Percentiles rank a stretch among this genome's conserved stretches.
Conservation (phyloP, 345 rosid genomes). For the Rhodamnia argentea region DNA sequence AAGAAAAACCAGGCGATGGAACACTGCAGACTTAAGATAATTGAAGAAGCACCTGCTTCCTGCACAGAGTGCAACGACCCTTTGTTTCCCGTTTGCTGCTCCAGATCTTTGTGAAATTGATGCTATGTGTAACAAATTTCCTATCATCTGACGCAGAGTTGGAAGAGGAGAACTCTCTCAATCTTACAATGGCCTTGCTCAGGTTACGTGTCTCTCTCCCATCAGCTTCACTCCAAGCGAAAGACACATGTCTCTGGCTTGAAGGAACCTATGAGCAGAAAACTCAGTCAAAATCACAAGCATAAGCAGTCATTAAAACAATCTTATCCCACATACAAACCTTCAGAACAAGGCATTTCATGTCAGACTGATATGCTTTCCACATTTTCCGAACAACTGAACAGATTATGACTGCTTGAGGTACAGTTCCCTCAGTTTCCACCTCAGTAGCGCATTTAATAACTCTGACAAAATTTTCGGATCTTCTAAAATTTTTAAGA, state of each 20-base stretch:
- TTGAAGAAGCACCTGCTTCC: constrained; percentile 52
- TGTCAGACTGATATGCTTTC: constrained; percentile 63
- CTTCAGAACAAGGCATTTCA: constrained; percentile 53
- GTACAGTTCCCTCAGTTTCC: constrained; percentile 46
- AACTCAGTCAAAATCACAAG: neutral
- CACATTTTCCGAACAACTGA: constrained; percentile 76
- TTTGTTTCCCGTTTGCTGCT: constrained; percentile 66
- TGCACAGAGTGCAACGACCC: constrained; percentile 67
- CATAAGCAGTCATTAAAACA: neutral
- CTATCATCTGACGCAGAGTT: constrained; percentile 35
- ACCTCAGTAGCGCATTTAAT: constrained; percentile 64
- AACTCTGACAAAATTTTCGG: constrained; percentile 82
- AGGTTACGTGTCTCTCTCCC: constrained; percentile 26
- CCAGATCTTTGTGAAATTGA: constrained; percentile 82
- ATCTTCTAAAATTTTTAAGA: constrained; percentile 66
- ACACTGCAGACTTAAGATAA: neutral
- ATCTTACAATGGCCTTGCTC: constrained; percentile 42
- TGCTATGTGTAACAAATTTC: constrained; percentile 60
- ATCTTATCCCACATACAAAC: constrained; percentile 15
- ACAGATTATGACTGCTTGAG: constrained; percentile 86
- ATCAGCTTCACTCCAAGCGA: constrained; percentile 65
- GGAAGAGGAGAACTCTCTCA: constrained; percentile 55
- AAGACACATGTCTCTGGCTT: constrained; percentile 72
- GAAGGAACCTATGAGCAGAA: constrained; percentile 60
- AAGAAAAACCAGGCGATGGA: neutral